Percentiles rank a stretch among this genome's conserved stretches.
Conservation (phyloP, 768 basidiomycete species). For the Podaxis sp. region DNA sequence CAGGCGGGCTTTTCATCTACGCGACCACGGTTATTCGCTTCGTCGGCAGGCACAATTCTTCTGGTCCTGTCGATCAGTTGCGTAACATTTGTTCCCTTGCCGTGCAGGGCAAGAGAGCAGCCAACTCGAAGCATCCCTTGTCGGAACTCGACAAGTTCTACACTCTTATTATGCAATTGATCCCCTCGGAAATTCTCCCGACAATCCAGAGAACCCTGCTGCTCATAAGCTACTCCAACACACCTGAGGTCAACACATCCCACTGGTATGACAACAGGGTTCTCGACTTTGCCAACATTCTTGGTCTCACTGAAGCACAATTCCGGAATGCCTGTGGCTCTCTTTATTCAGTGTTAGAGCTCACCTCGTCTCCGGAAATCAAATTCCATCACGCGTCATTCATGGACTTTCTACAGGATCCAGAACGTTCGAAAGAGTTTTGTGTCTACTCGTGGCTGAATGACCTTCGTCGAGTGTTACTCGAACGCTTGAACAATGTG, state of each 20-base stretch:
- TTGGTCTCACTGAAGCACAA: neutral
- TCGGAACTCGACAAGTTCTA: neutral
- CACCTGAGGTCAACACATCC: neutral
- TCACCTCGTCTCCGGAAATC: neutral
- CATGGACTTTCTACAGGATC: constrained; percentile 3
- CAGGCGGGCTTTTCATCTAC: constrained; percentile 9
- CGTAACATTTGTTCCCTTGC: neutral
- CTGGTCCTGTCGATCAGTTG: neutral
- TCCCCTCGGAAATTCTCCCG: neutral
- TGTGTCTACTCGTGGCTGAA: neutral
- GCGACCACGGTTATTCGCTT: constrained; percentile 11
- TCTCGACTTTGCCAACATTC: neutral
- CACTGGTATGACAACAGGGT: neutral
- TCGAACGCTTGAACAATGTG: neutral
- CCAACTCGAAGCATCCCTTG: neutral
- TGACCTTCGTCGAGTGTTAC: neutral
- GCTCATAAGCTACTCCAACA: neutral
- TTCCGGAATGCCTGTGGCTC: neutral
- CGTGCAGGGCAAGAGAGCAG: neutral
- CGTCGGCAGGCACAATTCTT: neutral
- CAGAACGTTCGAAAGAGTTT: neutral
- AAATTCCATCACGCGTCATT: constrained; percentile 9
- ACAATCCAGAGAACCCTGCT: neutral
- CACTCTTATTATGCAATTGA: neutral
- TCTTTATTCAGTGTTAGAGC: neutral